Base-by-base conservation (phyloP, 805 yeast genomes). In the Pichia occidentalis region DNA sequence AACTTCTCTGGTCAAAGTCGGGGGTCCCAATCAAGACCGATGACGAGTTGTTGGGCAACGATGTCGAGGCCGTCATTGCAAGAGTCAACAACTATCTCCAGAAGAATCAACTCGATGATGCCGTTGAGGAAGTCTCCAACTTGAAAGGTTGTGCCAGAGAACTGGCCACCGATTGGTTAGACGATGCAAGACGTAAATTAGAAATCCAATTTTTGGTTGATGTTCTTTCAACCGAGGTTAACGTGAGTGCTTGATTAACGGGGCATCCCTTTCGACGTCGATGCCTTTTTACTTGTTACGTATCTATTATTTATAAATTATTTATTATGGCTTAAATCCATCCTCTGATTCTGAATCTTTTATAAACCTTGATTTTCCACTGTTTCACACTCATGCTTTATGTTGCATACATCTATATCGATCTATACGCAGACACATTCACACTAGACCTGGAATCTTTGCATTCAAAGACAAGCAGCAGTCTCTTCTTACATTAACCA, bases 131-230 rank as follows among this genome's bases (percentile, higher is more conserved):
- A 61, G 92, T 82, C 38, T 80, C 94, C 46, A 72, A 76, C 47
- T 71, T 92, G 62, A 83, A 85, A 62, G 97, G 97, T 28, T 85
- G 95, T 95, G 75, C 92, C 25, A 80, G 94, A 71, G 75, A 75
- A 56, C 71, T 92, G 51, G 92, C 97, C 26, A 76, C 77, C 50
- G 96, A 86, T 58, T 92, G 97, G 97, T 75, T 92, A 24, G 66
- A 67, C 22, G 95, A 86, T 59, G 86, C 92, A 33, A 79, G 97
- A 69, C 81, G 79, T 67, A 82, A 94, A 59, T 67, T 87, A 47
- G 97, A 90, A 65, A 75, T 85, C 25, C 90, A 87, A 64, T 80
- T 87, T 53, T 68, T 90, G 57, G 70, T 85, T 43, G 76, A 73
- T 41, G 61, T 82, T 48, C 67, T 84, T 45, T 85, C 80, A 44